Percentiles rank a stretch among this genome's conserved stretches.
phyloP scores from a whole-genome alignment of 257 asterid genomes.

The Salvia rosmarinus region DNA sequence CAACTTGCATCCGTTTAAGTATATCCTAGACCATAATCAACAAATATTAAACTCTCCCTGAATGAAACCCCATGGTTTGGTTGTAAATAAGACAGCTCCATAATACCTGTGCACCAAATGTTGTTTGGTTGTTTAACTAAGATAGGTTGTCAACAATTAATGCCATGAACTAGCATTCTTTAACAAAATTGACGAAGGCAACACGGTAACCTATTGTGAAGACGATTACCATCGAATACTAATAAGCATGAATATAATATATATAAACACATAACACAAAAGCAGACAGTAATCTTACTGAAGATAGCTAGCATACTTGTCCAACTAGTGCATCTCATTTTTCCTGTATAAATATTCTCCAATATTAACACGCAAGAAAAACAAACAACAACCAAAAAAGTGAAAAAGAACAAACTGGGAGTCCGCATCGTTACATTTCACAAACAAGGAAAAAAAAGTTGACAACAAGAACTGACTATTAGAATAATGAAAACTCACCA shows the following conservation, averaged over 20 bases:
- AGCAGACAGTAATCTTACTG: slow-evolving; percentile 30
- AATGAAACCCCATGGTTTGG: neutral
- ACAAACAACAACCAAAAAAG: neutral
- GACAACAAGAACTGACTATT: slow-evolving; percentile 20
- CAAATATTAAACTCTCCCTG: neutral
- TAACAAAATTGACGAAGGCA: slow-evolving; percentile 2
- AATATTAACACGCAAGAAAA: slow-evolving; percentile 24
- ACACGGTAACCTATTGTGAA: neutral
- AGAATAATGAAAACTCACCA: slow-evolving; percentile 60
- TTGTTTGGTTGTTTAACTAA: neutral
- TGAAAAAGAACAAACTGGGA: neutral
- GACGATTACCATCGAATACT: neutral
- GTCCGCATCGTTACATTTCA: slow-evolving; percentile 19
- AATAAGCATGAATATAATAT: neutral
- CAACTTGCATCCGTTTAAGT: neutral
- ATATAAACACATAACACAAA: slow-evolving; percentile 11
- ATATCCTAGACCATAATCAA: neutral
- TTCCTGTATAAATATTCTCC: slow-evolving; percentile 24
- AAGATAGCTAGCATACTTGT: slow-evolving; percentile 31
- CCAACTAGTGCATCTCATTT: slow-evolving; percentile 37
- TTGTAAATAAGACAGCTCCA: neutral
- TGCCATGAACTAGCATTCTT: neutral
- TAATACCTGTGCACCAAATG: neutral
- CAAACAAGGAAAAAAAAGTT: slow-evolving; percentile 16
- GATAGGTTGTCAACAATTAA: neutral